Evolutionary conservation across 345 rosid genomes (phyloP).

Genomic region (Sonneratia caseolaris): DNA sequence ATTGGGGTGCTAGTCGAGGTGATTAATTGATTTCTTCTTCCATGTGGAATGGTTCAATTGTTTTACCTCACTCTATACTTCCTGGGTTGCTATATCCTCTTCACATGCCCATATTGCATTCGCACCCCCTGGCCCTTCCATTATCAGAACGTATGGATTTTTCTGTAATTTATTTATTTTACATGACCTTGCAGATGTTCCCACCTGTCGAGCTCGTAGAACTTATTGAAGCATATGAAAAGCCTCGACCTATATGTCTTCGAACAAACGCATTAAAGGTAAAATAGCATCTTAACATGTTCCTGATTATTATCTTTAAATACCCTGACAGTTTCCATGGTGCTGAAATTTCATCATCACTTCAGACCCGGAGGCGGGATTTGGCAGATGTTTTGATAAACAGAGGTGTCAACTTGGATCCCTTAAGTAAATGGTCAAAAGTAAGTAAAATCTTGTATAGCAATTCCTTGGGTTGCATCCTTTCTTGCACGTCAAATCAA

Average conservation of each 20-base stretch:
- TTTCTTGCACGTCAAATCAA: not conserved
- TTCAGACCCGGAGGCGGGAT: constrained; percentile 78
- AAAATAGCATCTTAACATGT: constrained; percentile 4
- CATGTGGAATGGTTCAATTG: no score
- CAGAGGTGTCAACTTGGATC: constrained; percentile 92
- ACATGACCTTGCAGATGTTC: constrained; percentile 58
- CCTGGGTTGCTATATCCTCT: not conserved
- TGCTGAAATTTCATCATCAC: not conserved
- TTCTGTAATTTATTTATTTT: not conserved
- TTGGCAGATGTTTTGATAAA: constrained; percentile 88
- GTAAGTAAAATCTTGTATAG: constrained; percentile 23
- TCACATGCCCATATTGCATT: not conserved
- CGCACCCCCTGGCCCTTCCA: no score
- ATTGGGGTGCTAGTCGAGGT: constrained; percentile 80
- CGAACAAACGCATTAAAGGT: constrained; percentile 92
- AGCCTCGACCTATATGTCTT: constrained; percentile 75
- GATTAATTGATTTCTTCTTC: not conserved
- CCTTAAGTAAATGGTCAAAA: constrained; percentile 95
- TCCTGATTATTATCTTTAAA: not conserved
- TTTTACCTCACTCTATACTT: no score
- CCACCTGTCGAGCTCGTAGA: constrained; percentile 88
- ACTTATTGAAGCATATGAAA: constrained; percentile 86
- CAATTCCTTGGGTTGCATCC: not conserved
- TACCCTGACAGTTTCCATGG: not conserved
- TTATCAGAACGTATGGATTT: not conserved